A percentile compares a stretch with the other conserved stretches of the same genome.
Conservation (phyloP, 768 basidiomycete genomes). For the Rhodotorula toruloides region DNA sequence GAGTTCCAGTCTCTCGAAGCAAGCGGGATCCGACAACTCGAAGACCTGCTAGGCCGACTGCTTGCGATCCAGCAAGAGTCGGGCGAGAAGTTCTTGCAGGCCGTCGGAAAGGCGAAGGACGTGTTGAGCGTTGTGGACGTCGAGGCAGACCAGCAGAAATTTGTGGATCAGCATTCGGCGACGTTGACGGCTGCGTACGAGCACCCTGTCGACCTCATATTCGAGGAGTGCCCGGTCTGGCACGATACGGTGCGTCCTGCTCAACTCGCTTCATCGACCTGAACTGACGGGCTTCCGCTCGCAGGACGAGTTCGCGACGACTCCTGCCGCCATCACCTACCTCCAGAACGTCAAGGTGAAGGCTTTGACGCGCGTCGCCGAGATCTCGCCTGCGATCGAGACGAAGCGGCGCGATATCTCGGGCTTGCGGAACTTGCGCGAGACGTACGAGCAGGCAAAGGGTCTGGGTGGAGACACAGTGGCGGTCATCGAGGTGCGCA, state of each 20-base stretch:
- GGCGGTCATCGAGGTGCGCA: constrained; percentile 25
- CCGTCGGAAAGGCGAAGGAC: neutral
- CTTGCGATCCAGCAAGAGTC: constrained; percentile 6
- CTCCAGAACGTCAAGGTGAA: constrained; percentile 34
- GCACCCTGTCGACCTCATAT: constrained; percentile 22
- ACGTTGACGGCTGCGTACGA: constrained; percentile 22
- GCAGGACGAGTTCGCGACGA: constrained; percentile 29
- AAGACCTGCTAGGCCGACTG: constrained; percentile 4
- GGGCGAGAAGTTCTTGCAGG: neutral
- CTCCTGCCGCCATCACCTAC: constrained; percentile 5
- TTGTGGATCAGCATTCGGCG: neutral
- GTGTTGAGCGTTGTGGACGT: constrained; percentile 8
- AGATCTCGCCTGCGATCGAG: constrained; percentile 25
- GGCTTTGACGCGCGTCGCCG: neutral
- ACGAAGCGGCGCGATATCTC: constrained; percentile 16
- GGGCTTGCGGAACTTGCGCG: constrained; percentile 10
- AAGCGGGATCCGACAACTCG: constrained; percentile 15
- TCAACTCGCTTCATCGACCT: neutral
- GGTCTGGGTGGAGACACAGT: constrained; percentile 30
- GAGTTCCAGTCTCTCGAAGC: constrained; percentile 31
- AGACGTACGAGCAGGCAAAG: constrained; percentile 14
- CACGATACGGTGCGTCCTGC: constrained; percentile 32
- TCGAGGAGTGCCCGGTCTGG: constrained; percentile 32
- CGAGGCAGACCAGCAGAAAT: constrained; percentile 27
- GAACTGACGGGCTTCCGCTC: neutral